phyloP scores from a whole-genome alignment of 1,284 basidiomycete species.

The Thecaphora frezii region DNA sequence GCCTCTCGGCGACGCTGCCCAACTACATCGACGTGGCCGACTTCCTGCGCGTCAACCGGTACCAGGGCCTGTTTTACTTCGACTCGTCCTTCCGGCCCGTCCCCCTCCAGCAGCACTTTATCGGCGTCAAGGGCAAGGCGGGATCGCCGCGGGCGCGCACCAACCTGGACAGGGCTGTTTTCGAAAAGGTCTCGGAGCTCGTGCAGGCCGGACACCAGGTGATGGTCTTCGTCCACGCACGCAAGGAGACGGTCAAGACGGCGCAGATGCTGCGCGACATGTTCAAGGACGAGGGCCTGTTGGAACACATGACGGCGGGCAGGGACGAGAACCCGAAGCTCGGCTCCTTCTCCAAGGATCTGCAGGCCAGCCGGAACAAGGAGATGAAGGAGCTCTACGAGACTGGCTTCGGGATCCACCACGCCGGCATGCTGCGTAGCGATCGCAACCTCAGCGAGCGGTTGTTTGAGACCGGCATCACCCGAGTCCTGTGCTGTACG shows the following conservation, averaged over 20 bases:
- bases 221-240: constrained; percentile 98
- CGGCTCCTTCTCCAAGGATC: constrained; percentile 70
- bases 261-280: constrained; percentile 83
- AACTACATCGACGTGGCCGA: constrained; percentile 97
- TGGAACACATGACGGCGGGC: constrained; percentile 68
- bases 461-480: constrained; percentile 85
- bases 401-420: constrained; percentile 90
- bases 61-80: constrained; percentile 95
- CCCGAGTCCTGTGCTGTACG: constrained; percentile 95
- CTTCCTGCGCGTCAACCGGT: constrained; percentile 85
- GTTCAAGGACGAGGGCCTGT: constrained; percentile 71
- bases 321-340: constrained; percentile 39
- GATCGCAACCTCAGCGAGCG: constrained; percentile 95
- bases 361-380: constrained; percentile 82
- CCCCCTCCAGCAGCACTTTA: constrained; percentile 95
- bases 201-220: constrained; percentile 73
- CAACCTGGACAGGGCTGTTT: constrained; percentile 87
- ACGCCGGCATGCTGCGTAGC: constrained; percentile 93
- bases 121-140: constrained; percentile 91
- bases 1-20: constrained; percentile 94
- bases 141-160: constrained; percentile 74
- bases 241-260: constrained; percentile 96
- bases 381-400: constrained; percentile 97
- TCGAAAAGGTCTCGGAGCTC: constrained; percentile 69
- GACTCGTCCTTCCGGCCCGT: constrained; percentile 96